A percentile compares a stretch with the other conserved stretches of the same genome.
These are phyloP conservation scores for Fusarium liriodendri DNA, from an alignment of 2,329 filamentous ascomycete genomes.

Conservation along the genomic window DNA sequence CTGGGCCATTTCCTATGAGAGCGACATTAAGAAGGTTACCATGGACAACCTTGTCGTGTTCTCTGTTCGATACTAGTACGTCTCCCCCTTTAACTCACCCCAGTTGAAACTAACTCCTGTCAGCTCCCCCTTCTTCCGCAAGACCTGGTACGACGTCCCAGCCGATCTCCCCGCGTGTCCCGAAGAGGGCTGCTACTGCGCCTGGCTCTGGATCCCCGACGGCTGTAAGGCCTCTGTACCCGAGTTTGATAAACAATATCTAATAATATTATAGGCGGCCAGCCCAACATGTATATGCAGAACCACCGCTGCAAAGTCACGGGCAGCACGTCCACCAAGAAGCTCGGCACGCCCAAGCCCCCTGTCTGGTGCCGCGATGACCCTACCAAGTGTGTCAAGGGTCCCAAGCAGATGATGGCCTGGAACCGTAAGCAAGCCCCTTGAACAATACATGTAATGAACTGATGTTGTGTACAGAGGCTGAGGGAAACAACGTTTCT, in stretches of 20 bases:
- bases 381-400: conserved; percentile 54
- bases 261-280: conserved; percentile 30
- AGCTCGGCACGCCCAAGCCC: conserved; percentile 53
- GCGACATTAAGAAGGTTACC: conserved; percentile 57
- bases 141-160: conserved; percentile 45
- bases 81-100: not conserved
- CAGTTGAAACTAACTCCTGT: not conserved
- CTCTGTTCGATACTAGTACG: conserved; percentile 56
- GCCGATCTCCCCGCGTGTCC: conserved; percentile 43
- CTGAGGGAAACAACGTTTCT: conserved; percentile 49
- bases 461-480: conserved; percentile 35
- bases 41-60: conserved; percentile 65
- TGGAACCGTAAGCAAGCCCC: conserved; percentile 53
- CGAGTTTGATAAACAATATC: not conserved
- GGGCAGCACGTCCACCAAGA: conserved; percentile 53
- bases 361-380: conserved; percentile 57
- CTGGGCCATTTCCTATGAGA: conserved; percentile 62
- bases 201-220: conserved; percentile 48
- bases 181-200: conserved; percentile 45
- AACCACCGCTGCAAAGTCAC: conserved; percentile 62
- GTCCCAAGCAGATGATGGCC: conserved; percentile 63
- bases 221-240: conserved; percentile 32
- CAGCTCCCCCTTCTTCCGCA: conserved; percentile 46
- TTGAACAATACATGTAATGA: not conserved
- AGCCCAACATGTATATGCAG: conserved; percentile 57